Conservation (phyloP, 192 early-diverging fungal genomes). For the Gamsiella multidivaricata region DNA sequence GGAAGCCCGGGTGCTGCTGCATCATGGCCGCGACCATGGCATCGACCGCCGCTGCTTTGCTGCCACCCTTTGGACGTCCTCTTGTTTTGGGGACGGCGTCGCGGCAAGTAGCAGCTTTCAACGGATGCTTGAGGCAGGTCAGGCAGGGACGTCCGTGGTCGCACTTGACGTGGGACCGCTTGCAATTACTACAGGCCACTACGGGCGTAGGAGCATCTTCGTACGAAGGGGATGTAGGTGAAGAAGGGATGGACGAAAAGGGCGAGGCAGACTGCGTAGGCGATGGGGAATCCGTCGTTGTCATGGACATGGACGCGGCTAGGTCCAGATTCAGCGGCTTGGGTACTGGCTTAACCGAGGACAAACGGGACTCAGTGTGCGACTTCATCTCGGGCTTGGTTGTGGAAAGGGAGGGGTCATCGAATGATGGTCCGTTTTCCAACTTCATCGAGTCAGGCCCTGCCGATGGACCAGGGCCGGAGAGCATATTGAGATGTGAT, state of each 20-base stretch:
- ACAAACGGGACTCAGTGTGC: neutral
- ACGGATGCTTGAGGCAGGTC: slow-evolving; percentile 43
- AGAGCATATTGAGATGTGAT: neutral
- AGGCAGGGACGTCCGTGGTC: slow-evolving; percentile 41
- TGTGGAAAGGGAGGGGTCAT: neutral
- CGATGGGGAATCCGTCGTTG: slow-evolving; percentile 9
- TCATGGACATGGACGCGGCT: slow-evolving; percentile 7
- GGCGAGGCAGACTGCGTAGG: slow-evolving; percentile 22
- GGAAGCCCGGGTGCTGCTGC: slow-evolving; percentile 13
- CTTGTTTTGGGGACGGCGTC: slow-evolving; percentile 43
- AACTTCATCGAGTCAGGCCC: neutral
- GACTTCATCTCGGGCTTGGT: too few relatives aligned
- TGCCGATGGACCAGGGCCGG: neutral
- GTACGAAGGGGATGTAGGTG: slow-evolving; percentile 15
- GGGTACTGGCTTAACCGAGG: neutral
- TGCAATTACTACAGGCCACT: slow-evolving; percentile 37
- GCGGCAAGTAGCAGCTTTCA: slow-evolving; percentile 26
- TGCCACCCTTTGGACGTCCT: slow-evolving; percentile 43
- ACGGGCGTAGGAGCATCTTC: slow-evolving; percentile 26
- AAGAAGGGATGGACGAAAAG: slow-evolving; percentile 1
- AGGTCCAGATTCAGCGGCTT: slow-evolving; percentile 5
- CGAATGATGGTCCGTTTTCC: neutral
- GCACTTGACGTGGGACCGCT: slow-evolving; percentile 50
- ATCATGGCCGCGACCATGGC: neutral
- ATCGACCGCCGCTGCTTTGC: slow-evolving; percentile 14